Percentiles rank a stretch among this genome's conserved stretches.
Conservation (phyloP, 2,329 filamentous ascomycete species). For the Calonectria pteridis region DNA sequence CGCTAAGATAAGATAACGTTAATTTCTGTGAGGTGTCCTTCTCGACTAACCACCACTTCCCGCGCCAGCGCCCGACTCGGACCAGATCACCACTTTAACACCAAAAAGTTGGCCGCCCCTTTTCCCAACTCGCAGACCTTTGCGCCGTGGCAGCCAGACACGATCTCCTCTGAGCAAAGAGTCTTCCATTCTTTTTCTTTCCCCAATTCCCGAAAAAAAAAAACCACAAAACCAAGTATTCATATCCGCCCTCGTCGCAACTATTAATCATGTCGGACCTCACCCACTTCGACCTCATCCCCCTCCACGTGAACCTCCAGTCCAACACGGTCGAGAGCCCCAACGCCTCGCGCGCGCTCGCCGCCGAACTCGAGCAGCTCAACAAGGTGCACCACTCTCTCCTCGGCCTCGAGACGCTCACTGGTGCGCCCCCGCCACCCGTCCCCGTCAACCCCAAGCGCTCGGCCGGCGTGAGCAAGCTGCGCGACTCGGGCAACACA, state of each 20-base stretch:
- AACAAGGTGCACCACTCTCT: slow-evolving; percentile 85
- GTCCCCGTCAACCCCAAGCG: slow-evolving; percentile 95
- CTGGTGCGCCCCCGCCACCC: slow-evolving; percentile 82
- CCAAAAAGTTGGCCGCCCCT: not conserved
- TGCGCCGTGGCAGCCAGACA: not conserved
- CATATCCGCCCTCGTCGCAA: slow-evolving; percentile 1
- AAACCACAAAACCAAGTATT: not conserved
- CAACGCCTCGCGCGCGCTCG: slow-evolving; percentile 63
- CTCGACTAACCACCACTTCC: slow-evolving; percentile 17
- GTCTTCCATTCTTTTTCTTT: not conserved
- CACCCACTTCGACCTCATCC: slow-evolving; percentile 85
- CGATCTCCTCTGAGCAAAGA: not conserved
- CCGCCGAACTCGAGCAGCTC: slow-evolving; percentile 76
- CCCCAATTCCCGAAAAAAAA: not conserved
- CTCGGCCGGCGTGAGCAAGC: slow-evolving; percentile 86
- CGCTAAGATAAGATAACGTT: slow-evolving; percentile 52
- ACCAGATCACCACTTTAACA: slow-evolving; percentile 22
- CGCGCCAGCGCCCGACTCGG: not conserved
- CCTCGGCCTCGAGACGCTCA: slow-evolving; percentile 65
- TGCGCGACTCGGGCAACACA: slow-evolving; percentile 87
- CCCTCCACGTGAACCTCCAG: slow-evolving; percentile 83
- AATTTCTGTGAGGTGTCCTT: slow-evolving; percentile 50
- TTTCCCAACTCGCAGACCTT: not conserved
- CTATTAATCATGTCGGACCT: slow-evolving; percentile 64
- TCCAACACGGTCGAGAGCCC: slow-evolving; percentile 77